Percentiles rank a stretch among this genome's conserved stretches.
phyloP scores from a whole-genome alignment of 1,139 yeast species.

The Ogataea hybrid region DNA sequence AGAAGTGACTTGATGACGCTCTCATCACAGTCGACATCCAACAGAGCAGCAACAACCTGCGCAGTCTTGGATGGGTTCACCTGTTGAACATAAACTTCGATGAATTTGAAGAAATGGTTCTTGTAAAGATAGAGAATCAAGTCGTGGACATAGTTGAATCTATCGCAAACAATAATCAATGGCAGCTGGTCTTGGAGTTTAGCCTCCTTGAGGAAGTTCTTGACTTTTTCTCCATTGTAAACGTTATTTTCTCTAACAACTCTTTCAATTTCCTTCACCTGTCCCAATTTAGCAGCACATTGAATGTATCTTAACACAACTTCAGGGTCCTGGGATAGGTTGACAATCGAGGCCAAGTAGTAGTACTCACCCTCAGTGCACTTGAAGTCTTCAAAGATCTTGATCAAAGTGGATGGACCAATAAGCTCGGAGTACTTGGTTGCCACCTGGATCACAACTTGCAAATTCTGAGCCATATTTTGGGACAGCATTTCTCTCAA shows the following conservation, averaged over 20 bases:
- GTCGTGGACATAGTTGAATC: slow-evolving; percentile 90
- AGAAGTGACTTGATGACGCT: slow-evolving; percentile 76
- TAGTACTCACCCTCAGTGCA: slow-evolving; percentile 92
- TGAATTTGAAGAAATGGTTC: slow-evolving; percentile 91
- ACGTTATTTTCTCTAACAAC: slow-evolving; percentile 91
- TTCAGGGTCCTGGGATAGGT: slow-evolving; percentile 89
- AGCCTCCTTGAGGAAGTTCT: slow-evolving; percentile 93
- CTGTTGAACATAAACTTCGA: slow-evolving; percentile 96
- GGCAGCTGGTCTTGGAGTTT: slow-evolving; percentile 95
- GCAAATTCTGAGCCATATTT: slow-evolving; percentile 85
- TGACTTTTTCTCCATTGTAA: slow-evolving; percentile 95
- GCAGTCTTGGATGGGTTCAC: slow-evolving; percentile 96
- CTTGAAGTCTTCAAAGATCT: slow-evolving; percentile 89
- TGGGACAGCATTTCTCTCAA: slow-evolving; percentile 80
- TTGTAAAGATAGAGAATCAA: slow-evolving; percentile 90
- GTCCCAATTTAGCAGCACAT: slow-evolving; percentile 88
- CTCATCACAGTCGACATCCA: slow-evolving; percentile 98
- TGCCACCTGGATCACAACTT: slow-evolving; percentile 93
- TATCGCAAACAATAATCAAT: slow-evolving; percentile 92
- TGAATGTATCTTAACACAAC: slow-evolving; percentile 96
- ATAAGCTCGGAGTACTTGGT: slow-evolving; percentile 93
- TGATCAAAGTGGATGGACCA: slow-evolving; percentile 81
- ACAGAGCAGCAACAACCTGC: slow-evolving; percentile 91
- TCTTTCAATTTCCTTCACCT: slow-evolving; percentile 91
- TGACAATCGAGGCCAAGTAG: slow-evolving; percentile 89